phyloP scores from a whole-genome alignment of 371 early-diverging fungal genomes.

The Mortierella polycephala region DNA sequence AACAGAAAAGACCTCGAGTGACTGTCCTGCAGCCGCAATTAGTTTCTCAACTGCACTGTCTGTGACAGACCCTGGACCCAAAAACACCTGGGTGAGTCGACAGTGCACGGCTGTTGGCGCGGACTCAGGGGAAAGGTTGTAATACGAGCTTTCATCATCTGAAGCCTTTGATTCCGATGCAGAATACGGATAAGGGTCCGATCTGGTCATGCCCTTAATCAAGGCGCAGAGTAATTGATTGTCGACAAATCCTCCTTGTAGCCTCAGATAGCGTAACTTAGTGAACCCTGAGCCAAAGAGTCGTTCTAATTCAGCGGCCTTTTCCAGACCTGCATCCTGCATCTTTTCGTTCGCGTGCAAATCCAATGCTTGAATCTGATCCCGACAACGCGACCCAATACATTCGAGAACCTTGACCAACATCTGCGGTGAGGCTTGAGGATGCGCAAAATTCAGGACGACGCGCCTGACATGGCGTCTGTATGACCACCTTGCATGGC shows the following conservation, averaged over 20 bases:
- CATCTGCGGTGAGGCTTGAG: constrained; percentile 45
- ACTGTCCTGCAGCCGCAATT: constrained; percentile 38
- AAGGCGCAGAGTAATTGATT: constrained; percentile 41
- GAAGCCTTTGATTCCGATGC: neutral
- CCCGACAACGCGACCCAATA: constrained; percentile 18
- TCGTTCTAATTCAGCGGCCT: constrained; percentile 24
- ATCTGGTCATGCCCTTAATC: constrained; percentile 22
- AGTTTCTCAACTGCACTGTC: constrained; percentile 44
- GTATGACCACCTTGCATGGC: constrained; percentile 34
- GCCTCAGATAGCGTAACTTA: constrained; percentile 32
- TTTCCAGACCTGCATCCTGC: constrained; percentile 35
- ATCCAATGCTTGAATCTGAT: constrained; percentile 44
- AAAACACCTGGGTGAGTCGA: constrained; percentile 46
- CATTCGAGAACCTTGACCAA: constrained; percentile 39
- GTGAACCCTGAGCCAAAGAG: constrained; percentile 42
- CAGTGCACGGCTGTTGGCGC: constrained; percentile 6
- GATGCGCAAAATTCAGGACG: constrained; percentile 47
- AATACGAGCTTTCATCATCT: neutral
- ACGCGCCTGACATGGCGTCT: constrained; percentile 33
- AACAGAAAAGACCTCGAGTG: constrained; percentile 40
- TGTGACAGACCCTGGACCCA: constrained; percentile 50
- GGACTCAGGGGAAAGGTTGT: neutral
- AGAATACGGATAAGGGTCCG: neutral
- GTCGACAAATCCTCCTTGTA: constrained; percentile 52
- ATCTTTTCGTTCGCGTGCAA: constrained; percentile 51